Base-by-base conservation (phyloP, 768 basidiomycete species). In the Pholiota molesta region DNA sequence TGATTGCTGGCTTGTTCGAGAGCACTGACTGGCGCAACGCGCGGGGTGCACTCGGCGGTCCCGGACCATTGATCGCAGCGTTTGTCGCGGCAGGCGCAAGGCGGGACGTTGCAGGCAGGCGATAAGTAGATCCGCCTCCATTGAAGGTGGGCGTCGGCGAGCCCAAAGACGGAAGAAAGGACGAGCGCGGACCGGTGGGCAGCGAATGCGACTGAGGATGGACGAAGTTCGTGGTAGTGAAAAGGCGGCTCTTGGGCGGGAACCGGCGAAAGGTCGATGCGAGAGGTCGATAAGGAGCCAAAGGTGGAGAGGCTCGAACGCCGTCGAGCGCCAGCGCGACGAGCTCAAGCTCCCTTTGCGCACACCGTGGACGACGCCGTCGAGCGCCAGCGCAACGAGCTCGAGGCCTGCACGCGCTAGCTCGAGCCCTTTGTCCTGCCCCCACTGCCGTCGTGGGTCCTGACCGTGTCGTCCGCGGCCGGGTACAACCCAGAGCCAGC, bases 1-100 rank as follows among this genome's bases (percentile, higher is more conserved):
- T 17, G 19, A 13, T 19, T 5, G 29, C 29, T 2, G 40, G 57
- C 39, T 28, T 55, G 47, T 39, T 51, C 47, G 29, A 57, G 54
- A 21, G 59, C 57, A 57, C 40, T 13, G 52, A 60, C 58, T 55
- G 31, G 26, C 65, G 44, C 5, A 70, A 59, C 19, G 71, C 71
- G 37, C 71, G 64, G 1, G 71, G 71, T 10, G 64, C 71, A 52
- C 59, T 70, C 7, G 77, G 71, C n/a, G 65, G 60, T 2, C 71
- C 69, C 42, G 75, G 53, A 1, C 60, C 51, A 2, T 13, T 55
- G 53, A 2, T 31, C 21, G 11, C n/a, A 10, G 26, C 44, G 44
- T 8, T 57, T 9, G 29, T 3, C 2, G 29, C 6, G 5, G 11
- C 7, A 0, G 19, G 2, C 10, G 42, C n/a, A n/a, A n/a, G n/a